Conservation (phyloP, 1,284 basidiomycete species). For the Rhodotorula sp. region DNA sequence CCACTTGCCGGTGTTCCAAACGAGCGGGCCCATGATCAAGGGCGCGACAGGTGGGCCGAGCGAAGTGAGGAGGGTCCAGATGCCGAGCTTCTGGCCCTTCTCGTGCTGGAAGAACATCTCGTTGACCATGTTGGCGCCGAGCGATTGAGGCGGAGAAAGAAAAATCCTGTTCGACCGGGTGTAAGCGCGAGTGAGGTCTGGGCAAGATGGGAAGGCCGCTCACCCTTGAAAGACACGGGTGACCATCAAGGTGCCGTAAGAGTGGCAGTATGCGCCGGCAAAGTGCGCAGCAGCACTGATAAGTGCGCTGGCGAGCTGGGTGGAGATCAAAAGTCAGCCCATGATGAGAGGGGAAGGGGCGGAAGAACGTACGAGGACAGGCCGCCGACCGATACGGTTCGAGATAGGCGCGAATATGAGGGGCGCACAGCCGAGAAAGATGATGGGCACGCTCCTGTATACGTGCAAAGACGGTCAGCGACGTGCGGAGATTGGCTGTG, state of each 20-base stretch:
- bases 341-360: neutral
- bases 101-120: slow-evolving; percentile 41
- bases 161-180: slow-evolving; percentile 9
- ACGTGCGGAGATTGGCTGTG: neutral
- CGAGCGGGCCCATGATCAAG: neutral
- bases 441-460: slow-evolving; percentile 6
- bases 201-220: neutral
- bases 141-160: slow-evolving; percentile 9
- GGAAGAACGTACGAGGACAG: slow-evolving; percentile 20
- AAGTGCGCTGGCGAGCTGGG: slow-evolving; percentile 8
- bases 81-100: slow-evolving; percentile 21
- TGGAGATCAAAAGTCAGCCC: too few species aligned
- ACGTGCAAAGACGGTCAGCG: too few species aligned
- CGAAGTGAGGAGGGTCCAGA: slow-evolving; percentile 28
- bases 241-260: slow-evolving; percentile 35
- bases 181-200: too few species aligned
- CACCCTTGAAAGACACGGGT: slow-evolving; percentile 31
- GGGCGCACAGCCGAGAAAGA: slow-evolving; percentile 29
- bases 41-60: slow-evolving; percentile 17
- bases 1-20: slow-evolving; percentile 9
- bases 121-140: slow-evolving; percentile 26
- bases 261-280: slow-evolving; percentile 28
- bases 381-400: slow-evolving; percentile 30
- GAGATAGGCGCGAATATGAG: slow-evolving; percentile 27
- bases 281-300: slow-evolving; percentile 23